A percentile compares a stretch with the other conserved stretches of the same genome.
phyloP scores from a whole-genome alignment of 192 early-diverging fungal species.

The Coemansia biformis region DNA sequence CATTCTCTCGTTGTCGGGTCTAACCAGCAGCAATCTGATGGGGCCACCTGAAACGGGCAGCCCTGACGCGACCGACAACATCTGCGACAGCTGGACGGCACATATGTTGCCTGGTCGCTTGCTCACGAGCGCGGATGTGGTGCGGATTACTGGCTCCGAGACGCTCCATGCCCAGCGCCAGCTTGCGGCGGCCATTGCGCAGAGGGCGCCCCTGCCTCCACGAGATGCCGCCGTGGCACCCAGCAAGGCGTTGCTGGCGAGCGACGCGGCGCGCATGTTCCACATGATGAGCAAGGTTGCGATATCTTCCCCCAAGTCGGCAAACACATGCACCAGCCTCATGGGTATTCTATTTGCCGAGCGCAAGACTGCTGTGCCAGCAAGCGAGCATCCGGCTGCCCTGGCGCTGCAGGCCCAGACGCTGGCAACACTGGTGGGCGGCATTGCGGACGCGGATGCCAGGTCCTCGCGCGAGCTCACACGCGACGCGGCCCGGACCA shows the following conservation, averaged over 20 bases:
- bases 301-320: slow-evolving; percentile 13
- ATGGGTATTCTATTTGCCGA: slow-evolving; percentile 9
- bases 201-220: background rate
- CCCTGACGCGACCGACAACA: too few relatives aligned
- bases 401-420: slow-evolving; percentile 5
- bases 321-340: slow-evolving; percentile 9
- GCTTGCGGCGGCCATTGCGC: slow-evolving; percentile 10
- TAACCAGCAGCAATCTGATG: background rate
- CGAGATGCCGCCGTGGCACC: background rate
- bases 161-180: background rate
- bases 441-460: slow-evolving; percentile 2
- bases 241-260: slow-evolving; percentile 5
- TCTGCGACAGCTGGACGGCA: background rate
- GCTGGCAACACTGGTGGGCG: slow-evolving; percentile 13
- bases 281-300: slow-evolving; percentile 30
- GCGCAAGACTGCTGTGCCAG: background rate
- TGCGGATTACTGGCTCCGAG: slow-evolving; percentile 8
- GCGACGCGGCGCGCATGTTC: slow-evolving; percentile 39
- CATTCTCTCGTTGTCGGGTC: slow-evolving; percentile 12
- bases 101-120: background rate
- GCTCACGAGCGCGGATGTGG: slow-evolving; percentile 1
- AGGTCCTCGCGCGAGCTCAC: slow-evolving; percentile 1
- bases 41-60: too few relatives aligned
- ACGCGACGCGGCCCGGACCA: slow-evolving; percentile 7
- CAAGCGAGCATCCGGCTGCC: background rate